Percentiles rank a stretch among this genome's conserved stretches.
Evolutionary conservation across 2,329 filamentous ascomycete genomes (phyloP).

Genomic region (Cladobotryum mycophilum): DNA sequence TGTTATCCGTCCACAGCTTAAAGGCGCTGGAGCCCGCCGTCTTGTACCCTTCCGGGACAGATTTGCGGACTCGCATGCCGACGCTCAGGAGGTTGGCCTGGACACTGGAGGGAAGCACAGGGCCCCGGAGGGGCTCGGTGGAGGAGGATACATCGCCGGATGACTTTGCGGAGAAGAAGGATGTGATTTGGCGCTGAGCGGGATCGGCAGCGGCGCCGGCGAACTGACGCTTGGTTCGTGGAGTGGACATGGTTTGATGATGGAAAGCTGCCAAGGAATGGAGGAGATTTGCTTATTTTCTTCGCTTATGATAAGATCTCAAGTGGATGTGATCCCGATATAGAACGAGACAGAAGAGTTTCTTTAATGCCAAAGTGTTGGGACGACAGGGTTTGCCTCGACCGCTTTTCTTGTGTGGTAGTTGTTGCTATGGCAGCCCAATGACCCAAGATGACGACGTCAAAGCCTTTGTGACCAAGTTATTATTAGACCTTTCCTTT

Average conservation of each 20-base stretch:
- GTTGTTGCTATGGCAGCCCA: background rate
- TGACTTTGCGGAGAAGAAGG: constrained; percentile 47
- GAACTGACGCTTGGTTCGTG: constrained; percentile 56
- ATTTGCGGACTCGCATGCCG: constrained; percentile 91
- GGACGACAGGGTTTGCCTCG: background rate
- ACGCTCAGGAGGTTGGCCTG: constrained; percentile 84
- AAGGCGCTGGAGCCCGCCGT: constrained; percentile 50
- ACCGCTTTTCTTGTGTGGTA: background rate
- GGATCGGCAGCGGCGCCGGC: constrained; percentile 53
- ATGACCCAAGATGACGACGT: background rate
- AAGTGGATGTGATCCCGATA: background rate
- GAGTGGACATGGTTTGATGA: constrained; percentile 39
- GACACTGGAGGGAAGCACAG: constrained; percentile 55
- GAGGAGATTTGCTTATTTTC: background rate
- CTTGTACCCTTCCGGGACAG: constrained; percentile 90
- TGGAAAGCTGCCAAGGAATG: constrained; percentile 12
- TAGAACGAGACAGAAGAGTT: background rate
- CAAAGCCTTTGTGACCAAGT: background rate
- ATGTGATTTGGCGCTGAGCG: constrained; percentile 57
- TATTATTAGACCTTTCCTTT: too few species aligned
- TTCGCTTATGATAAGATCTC: background rate
- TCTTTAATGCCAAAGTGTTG: background rate
- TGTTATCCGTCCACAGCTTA: constrained; percentile 42
- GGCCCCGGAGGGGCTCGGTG: constrained; percentile 27
- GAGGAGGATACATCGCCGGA: constrained; percentile 28